Evolutionary conservation across 768 basidiomycete species (phyloP).

Genomic region (Psilocybe cyanescens): DNA sequence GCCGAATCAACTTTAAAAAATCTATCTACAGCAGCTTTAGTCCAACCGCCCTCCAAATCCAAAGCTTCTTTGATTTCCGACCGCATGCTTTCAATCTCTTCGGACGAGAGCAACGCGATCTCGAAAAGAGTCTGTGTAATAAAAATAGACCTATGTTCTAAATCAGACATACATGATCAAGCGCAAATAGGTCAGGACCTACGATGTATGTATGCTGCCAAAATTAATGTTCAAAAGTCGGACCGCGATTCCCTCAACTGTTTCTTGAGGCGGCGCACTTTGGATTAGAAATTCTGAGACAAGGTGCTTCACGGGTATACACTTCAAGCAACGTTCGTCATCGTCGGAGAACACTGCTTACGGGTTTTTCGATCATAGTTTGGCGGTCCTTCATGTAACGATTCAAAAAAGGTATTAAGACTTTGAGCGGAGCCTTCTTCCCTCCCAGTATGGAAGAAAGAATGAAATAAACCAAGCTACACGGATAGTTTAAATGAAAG

Average conservation of each 20-base stretch:
- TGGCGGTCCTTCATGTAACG: constrained; percentile 28
- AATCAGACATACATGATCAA: background rate
- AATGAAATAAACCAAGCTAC: constrained; percentile 34
- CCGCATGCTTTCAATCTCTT: constrained; percentile 34
- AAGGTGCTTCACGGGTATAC: constrained; percentile 17
- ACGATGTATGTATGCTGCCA: constrained; percentile 44
- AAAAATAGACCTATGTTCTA: constrained; percentile 34
- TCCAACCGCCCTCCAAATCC: constrained; percentile 40
- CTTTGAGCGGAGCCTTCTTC: constrained; percentile 32
- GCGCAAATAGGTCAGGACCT: constrained; percentile 11
- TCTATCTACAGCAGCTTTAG: constrained; percentile 33
- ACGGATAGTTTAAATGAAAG: background rate
- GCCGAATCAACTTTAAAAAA: constrained; percentile 40
- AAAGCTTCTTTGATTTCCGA: constrained; percentile 35
- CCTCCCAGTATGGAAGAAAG: constrained; percentile 37
- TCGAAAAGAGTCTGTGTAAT: constrained; percentile 39
- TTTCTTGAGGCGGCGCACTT: constrained; percentile 33
- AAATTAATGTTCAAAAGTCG: constrained; percentile 43
- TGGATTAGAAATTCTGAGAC: constrained; percentile 34
- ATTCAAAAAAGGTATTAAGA: constrained; percentile 33
- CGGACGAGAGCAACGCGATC: constrained; percentile 30
- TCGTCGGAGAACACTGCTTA: constrained; percentile 13
- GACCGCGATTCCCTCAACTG: constrained; percentile 34
- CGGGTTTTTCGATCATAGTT: constrained; percentile 27
- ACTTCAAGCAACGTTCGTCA: background rate